Evolutionary conservation across 768 basidiomycete genomes (phyloP).

Genomic region (Leucosporidium yakuticum): DNA sequence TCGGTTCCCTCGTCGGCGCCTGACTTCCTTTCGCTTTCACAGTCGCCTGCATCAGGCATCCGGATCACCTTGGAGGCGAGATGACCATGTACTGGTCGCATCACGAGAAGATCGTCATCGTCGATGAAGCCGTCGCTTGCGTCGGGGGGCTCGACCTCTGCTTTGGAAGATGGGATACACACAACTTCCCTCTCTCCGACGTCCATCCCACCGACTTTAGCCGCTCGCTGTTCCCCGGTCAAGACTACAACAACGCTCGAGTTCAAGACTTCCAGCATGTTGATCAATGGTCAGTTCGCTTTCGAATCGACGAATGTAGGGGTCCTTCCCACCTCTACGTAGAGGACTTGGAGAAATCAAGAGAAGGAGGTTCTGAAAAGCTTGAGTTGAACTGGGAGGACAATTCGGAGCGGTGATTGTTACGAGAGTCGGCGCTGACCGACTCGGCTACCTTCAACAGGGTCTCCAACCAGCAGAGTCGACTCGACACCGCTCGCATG

Average conservation of each 20-base stretch:
- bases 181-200: slow-evolving; percentile 53
- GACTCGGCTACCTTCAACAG: too few species aligned
- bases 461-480: slow-evolving; percentile 30
- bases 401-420: too few species aligned
- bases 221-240: slow-evolving; percentile 75
- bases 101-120: slow-evolving; percentile 80
- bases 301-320: too few species aligned
- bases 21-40: not conserved
- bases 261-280: slow-evolving; percentile 72
- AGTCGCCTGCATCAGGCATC: not conserved
- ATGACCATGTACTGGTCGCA: slow-evolving; percentile 61
- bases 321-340: too few species aligned
- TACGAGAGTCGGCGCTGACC: too few species aligned
- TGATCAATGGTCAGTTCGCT: slow-evolving; percentile 45
- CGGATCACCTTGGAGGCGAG: slow-evolving; percentile 31
- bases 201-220: slow-evolving; percentile 80
- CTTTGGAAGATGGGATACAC: slow-evolving; percentile 95
- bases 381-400: too few species aligned
- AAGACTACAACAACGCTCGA: slow-evolving; percentile 90
- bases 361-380: too few species aligned
- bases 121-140: slow-evolving; percentile 78
- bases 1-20: not conserved
- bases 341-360: too few species aligned
- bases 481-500: slow-evolving; percentile 31
- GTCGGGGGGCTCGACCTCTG: slow-evolving; percentile 85